Evolutionary conservation across 768 basidiomycete species (phyloP).

Genomic region (Collybiopsis luxurians): DNA sequence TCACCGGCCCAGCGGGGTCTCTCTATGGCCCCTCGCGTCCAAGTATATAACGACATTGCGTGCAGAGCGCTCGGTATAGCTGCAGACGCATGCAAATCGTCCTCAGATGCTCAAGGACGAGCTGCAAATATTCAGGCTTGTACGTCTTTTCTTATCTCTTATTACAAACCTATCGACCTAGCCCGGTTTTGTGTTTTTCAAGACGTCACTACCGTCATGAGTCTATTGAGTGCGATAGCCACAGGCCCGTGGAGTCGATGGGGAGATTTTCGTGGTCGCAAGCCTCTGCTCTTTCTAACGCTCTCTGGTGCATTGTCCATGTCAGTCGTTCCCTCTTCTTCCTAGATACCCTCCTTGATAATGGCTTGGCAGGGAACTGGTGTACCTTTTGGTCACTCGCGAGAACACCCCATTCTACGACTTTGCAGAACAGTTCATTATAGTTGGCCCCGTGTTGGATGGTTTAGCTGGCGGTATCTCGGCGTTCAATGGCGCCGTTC

Average conservation of each 20-base stretch:
- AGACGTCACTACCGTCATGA: slow-evolving; percentile 77
- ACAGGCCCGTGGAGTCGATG: slow-evolving; percentile 87
- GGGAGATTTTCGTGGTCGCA: slow-evolving; percentile 76
- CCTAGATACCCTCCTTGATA: neutral
- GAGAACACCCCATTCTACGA: slow-evolving; percentile 41
- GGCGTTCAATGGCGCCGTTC: slow-evolving; percentile 63
- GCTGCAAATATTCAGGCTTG: slow-evolving; percentile 73
- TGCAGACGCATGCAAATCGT: neutral
- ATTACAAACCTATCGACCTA: neutral
- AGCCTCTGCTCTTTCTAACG: slow-evolving; percentile 64
- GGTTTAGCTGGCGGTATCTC: slow-evolving; percentile 74
- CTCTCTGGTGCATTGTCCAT: slow-evolving; percentile 70
- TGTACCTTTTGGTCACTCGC: slow-evolving; percentile 76
- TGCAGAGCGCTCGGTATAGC: slow-evolving; percentile 50
- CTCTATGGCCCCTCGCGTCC: slow-evolving; percentile 75
- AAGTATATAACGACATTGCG: slow-evolving; percentile 76
- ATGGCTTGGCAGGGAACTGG: slow-evolving; percentile 57
- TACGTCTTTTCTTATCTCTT: slow-evolving; percentile 19
- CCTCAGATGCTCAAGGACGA: slow-evolving; percentile 46
- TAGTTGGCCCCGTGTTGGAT: slow-evolving; percentile 77
- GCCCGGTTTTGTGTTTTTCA: neutral
- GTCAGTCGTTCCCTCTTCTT: slow-evolving; percentile 38
- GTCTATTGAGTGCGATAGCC: slow-evolving; percentile 73
- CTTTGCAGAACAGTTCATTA: slow-evolving; percentile 69
- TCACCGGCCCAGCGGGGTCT: slow-evolving; percentile 61